Percentiles rank a stretch among this genome's conserved stretches.
These are phyloP conservation scores for Cryptococcus sp. DNA, from an alignment of 1,284 basidiomycete species.

Conservation along the genomic window DNA sequence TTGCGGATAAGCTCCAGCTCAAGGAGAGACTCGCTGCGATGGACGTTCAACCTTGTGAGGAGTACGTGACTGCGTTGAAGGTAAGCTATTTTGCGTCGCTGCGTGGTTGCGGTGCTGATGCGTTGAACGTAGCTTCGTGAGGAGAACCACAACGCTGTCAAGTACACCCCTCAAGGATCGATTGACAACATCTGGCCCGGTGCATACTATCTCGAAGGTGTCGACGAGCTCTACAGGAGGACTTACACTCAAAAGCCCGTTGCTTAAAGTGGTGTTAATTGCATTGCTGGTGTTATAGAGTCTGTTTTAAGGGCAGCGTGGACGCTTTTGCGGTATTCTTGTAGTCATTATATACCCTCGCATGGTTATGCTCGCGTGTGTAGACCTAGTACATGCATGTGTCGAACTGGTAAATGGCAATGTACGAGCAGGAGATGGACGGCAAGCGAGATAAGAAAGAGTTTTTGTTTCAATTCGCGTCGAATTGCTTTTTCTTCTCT, in stretches of 20 bases:
- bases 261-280: conserved; percentile 5
- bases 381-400: too few relatives aligned
- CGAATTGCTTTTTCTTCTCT: neutral
- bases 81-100: conserved; percentile 52
- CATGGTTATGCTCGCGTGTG: too few relatives aligned
- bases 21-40: conserved; percentile 74
- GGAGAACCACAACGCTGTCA: conserved; percentile 90
- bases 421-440: too few relatives aligned
- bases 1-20: conserved; percentile 77
- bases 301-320: neutral
- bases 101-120: neutral
- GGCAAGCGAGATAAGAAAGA: too few relatives aligned
- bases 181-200: conserved; percentile 93
- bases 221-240: conserved; percentile 90
- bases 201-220: conserved; percentile 87
- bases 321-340: too few relatives aligned
- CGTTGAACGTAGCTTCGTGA: conserved; percentile 73
- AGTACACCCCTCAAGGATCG: conserved; percentile 82
- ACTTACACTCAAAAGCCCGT: conserved; percentile 63
- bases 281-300: neutral
- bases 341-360: too few relatives aligned
- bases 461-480: neutral
- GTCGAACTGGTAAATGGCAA: too few relatives aligned
- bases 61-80: conserved; percentile 74
- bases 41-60: conserved; percentile 87